phyloP scores from a whole-genome alignment of 768 basidiomycete species.

The Termitomyces sp. region DNA sequence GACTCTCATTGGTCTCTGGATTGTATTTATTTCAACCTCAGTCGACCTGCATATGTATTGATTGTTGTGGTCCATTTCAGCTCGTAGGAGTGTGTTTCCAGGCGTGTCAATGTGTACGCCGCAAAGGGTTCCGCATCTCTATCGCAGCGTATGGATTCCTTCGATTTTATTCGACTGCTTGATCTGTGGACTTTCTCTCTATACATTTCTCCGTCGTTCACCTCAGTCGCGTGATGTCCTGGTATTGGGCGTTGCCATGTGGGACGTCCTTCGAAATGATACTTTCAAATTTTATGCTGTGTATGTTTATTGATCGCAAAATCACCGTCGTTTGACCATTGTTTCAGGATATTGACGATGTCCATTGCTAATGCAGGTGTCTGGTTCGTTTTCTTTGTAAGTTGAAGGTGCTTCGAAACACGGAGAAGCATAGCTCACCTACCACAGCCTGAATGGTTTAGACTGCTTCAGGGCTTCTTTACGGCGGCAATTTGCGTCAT shows the following conservation, averaged over 20 bases:
- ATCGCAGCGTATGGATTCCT: slow-evolving; percentile 21
- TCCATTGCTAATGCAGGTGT: slow-evolving; percentile 15
- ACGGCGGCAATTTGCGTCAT: slow-evolving; percentile 20
- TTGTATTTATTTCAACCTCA: slow-evolving; percentile 6
- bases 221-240: slow-evolving; percentile 2
- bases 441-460: slow-evolving; percentile 18
- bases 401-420: neutral
- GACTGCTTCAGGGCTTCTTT: slow-evolving; percentile 18
- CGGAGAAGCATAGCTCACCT: neutral
- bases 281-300: slow-evolving; percentile 22
- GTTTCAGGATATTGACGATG: slow-evolving; percentile 14
- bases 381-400: slow-evolving; percentile 18
- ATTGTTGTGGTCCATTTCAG: slow-evolving; percentile 3
- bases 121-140: slow-evolving; percentile 11
- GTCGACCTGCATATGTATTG: neutral
- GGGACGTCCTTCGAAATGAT: slow-evolving; percentile 20
- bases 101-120: slow-evolving; percentile 15
- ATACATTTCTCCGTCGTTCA: slow-evolving; percentile 13
- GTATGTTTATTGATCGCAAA: slow-evolving; percentile 11
- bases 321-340: neutral
- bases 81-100: slow-evolving; percentile 6
- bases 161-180: slow-evolving; percentile 18
- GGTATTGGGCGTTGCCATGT: slow-evolving; percentile 9
- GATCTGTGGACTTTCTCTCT: slow-evolving; percentile 16
- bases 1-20: slow-evolving; percentile 9